Evolutionary conservation across 2,329 filamentous ascomycete species (phyloP).

Genomic region (Colletotrichum ledebouriae): DNA sequence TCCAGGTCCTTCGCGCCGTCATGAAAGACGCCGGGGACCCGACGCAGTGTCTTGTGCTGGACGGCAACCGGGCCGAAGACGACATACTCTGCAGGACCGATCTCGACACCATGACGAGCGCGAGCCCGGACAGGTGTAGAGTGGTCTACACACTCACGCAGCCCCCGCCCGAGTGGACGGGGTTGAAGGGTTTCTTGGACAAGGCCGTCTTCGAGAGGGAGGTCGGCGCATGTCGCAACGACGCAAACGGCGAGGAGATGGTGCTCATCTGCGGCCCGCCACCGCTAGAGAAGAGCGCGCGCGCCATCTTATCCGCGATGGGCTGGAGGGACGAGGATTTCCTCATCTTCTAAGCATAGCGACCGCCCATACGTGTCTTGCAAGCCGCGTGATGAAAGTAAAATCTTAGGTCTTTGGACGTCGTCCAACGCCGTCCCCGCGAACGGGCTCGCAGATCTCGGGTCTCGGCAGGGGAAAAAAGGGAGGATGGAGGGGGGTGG

Average conservation of each 20-base stretch:
- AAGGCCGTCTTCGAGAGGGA: conserved; percentile 72
- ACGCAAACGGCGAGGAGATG: conserved; percentile 64
- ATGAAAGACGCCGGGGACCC: conserved; percentile 73
- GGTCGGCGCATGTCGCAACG: conserved; percentile 56
- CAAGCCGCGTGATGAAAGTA: not conserved
- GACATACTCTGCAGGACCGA: conserved; percentile 87
- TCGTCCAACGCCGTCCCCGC: conserved; percentile 1
- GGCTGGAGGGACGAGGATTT: conserved; percentile 82
- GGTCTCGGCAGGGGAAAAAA: conserved; percentile 24
- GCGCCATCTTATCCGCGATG: conserved; percentile 63
- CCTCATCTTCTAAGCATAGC: conserved; percentile 75
- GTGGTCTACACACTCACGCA: conserved; percentile 79
- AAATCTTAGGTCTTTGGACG: not conserved
- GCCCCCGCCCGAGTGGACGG: conserved; percentile 74
- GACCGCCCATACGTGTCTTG: not conserved
- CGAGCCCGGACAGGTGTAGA: conserved; percentile 69
- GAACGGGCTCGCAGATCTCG: conserved; percentile 19
- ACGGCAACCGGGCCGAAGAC: conserved; percentile 81
- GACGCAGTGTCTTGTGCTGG: conserved; percentile 79
- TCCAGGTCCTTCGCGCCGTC: conserved; percentile 82
- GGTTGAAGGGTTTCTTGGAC: conserved; percentile 76
- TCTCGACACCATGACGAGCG: conserved; percentile 72
- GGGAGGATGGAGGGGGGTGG: not conserved
- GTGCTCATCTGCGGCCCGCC: conserved; percentile 85
- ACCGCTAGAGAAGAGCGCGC: conserved; percentile 77